A percentile compares a stretch with the other conserved stretches of the same genome.
phyloP scores from a whole-genome alignment of 2,329 filamentous ascomycete genomes.

The Exophiala mesophila region DNA sequence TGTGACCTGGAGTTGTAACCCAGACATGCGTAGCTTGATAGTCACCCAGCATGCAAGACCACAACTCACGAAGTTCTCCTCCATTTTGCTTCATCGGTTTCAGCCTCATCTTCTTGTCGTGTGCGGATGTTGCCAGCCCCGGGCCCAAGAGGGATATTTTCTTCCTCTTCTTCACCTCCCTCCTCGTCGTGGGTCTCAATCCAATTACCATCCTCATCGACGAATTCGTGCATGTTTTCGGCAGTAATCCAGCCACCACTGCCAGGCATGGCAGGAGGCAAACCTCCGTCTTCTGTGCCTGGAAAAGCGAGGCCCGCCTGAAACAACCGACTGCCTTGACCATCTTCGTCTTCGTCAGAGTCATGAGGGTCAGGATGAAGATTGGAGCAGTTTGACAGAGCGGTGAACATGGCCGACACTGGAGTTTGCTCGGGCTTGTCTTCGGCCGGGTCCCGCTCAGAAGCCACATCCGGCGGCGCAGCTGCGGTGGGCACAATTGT shows the following conservation, averaged over 20 bases:
- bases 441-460: slow-evolving; percentile 26
- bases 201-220: slow-evolving; percentile 77
- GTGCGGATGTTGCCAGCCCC: slow-evolving; percentile 39
- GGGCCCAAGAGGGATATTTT: slow-evolving; percentile 43
- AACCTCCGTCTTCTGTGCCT: slow-evolving; percentile 33
- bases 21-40: too few relatives aligned
- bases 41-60: too few relatives aligned
- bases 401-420: slow-evolving; percentile 39
- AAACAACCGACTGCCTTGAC: slow-evolving; percentile 31
- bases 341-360: slow-evolving; percentile 34
- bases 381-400: slow-evolving; percentile 46
- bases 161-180: slow-evolving; percentile 38
- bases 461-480: slow-evolving; percentile 22
- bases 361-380: slow-evolving; percentile 43
- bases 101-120: slow-evolving; percentile 33
- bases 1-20: too few relatives aligned
- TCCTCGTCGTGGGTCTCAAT: slow-evolving; percentile 54
- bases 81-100: slow-evolving; percentile 47
- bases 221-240: slow-evolving; percentile 81
- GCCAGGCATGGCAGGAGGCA: slow-evolving; percentile 45
- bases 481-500: slow-evolving; percentile 38
- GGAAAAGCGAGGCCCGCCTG: slow-evolving; percentile 35
- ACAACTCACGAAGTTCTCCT: slow-evolving; percentile 43
- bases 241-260: slow-evolving; percentile 65
- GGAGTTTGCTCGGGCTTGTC: slow-evolving; percentile 34